Conservation (phyloP, 768 basidiomycete species). For the Fibroporia radiculosa region DNA sequence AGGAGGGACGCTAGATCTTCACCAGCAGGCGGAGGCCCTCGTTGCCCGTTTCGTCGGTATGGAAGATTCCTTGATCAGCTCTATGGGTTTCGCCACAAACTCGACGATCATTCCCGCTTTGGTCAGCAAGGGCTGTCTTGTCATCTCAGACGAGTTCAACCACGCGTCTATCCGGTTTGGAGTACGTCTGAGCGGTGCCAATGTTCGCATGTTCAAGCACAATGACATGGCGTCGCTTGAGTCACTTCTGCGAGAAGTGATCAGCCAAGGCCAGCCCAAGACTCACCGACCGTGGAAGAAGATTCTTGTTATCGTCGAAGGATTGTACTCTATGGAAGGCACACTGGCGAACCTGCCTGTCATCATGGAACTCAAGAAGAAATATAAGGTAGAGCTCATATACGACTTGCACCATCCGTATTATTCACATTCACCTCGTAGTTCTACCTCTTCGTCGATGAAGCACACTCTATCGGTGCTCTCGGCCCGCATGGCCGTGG, state of each 20-base stretch:
- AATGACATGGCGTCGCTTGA: slow-evolving; percentile 88
- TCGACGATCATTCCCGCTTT: slow-evolving; percentile 90
- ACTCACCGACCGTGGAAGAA: slow-evolving; percentile 99
- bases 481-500: slow-evolving; percentile 93
- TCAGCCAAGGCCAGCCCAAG: slow-evolving; percentile 96
- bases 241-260: slow-evolving; percentile 73
- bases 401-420: not conserved
- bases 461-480: slow-evolving; percentile 96
- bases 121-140: slow-evolving; percentile 82
- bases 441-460: slow-evolving; percentile 96
- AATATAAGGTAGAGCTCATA: slow-evolving; percentile 72
- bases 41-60: slow-evolving; percentile 85
- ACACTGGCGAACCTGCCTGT: slow-evolving; percentile 79
- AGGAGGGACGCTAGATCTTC: slow-evolving; percentile 82
- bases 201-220: slow-evolving; percentile 93
- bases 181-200: slow-evolving; percentile 79
- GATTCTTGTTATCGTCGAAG: slow-evolving; percentile 91
- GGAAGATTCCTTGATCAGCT: slow-evolving; percentile 85
- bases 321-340: slow-evolving; percentile 99
- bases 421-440: slow-evolving; percentile 24
- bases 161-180: slow-evolving; percentile 95
- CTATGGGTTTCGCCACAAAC: slow-evolving; percentile 97
- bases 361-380: slow-evolving; percentile 81
- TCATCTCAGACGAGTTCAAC: slow-evolving; percentile 96
- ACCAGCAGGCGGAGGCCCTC: slow-evolving; percentile 72